These are phyloP conservation scores for Fraxinus albicans DNA, from an alignment of 305 asterid species.

Conservation along the genomic window DNA sequence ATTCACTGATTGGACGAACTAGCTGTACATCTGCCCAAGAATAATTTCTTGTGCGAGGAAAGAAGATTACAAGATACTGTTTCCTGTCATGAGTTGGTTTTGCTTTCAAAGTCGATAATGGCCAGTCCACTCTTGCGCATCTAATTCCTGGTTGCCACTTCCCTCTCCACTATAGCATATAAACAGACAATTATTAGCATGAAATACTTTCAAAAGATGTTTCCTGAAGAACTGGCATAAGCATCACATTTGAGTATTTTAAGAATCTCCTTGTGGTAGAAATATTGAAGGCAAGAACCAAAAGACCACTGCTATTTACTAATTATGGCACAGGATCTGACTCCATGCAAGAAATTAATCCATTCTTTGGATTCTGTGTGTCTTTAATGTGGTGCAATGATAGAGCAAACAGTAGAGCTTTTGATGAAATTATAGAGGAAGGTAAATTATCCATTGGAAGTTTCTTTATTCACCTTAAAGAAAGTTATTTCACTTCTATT, in stretches of 20 bases:
- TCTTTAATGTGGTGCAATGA: not conserved
- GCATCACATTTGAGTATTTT: not conserved
- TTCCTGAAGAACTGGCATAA: slow-evolving; percentile 6
- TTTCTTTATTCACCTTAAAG: not conserved
- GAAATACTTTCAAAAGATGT: slow-evolving; percentile 1
- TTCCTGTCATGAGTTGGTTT: slow-evolving; percentile 96
- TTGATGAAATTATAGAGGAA: not conserved
- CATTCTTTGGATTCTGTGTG: not conserved
- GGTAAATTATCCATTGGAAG: not conserved
- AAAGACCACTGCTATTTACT: not conserved
- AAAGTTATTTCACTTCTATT: not conserved
- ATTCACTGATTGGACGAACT: slow-evolving; percentile 79
- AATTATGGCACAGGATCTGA: not conserved
- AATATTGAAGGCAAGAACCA: slow-evolving; percentile 1
- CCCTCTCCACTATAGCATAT: slow-evolving; percentile 85
- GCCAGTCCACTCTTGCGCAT: slow-evolving; percentile 96
- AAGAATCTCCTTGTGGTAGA: not conserved
- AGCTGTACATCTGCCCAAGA: slow-evolving; percentile 97
- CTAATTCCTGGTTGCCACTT: slow-evolving; percentile 98
- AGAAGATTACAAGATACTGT: slow-evolving; percentile 90
- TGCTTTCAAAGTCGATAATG: slow-evolving; percentile 83
- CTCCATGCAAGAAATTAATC: not conserved
- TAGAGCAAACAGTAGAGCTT: not conserved
- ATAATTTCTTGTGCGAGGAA: slow-evolving; percentile 91
- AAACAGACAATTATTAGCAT: slow-evolving; percentile 28